Evolutionary conservation across 495 filamentous ascomycete species (phyloP).

Genomic region (Extremus antarcticus): DNA sequence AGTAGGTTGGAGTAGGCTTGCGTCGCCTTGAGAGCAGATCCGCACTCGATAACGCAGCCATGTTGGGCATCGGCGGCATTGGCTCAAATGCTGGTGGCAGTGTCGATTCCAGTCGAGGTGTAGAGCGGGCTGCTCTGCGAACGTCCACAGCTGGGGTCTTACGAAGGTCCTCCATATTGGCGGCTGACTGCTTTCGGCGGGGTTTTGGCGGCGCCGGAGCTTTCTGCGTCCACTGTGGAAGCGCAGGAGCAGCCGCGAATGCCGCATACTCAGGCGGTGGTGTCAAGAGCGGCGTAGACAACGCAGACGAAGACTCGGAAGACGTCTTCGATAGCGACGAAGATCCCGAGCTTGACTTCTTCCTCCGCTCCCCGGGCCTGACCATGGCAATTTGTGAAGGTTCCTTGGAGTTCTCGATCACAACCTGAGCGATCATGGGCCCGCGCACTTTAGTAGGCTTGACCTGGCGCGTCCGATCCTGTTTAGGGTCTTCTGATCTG

Average conservation of each 20-base stretch:
- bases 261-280: conserved; percentile 5
- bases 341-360: background rate
- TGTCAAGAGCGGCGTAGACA: background rate
- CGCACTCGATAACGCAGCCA: background rate
- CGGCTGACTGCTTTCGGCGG: background rate
- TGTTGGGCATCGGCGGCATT: background rate
- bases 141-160: background rate
- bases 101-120: conserved; percentile 4
- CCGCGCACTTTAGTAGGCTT: conserved; percentile 1
- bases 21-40: background rate
- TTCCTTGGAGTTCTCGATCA: conserved; percentile 13
- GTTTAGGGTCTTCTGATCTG: no score
- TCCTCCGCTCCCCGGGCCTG: conserved; percentile 12
- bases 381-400: conserved; percentile 16
- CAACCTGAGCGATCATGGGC: conserved; percentile 10
- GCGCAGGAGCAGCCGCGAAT: background rate
- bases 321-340: background rate
- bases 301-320: background rate
- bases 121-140: conserved; percentile 1
- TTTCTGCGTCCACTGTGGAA: background rate
- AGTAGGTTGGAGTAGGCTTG: conserved; percentile 13
- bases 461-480: background rate
- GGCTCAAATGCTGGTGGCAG: background rate
- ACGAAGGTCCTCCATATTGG: background rate
- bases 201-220: background rate